Evolutionary conservation across 2,329 filamentous ascomycete genomes (phyloP).

Genomic region (Colletotrichum simmondsii): DNA sequence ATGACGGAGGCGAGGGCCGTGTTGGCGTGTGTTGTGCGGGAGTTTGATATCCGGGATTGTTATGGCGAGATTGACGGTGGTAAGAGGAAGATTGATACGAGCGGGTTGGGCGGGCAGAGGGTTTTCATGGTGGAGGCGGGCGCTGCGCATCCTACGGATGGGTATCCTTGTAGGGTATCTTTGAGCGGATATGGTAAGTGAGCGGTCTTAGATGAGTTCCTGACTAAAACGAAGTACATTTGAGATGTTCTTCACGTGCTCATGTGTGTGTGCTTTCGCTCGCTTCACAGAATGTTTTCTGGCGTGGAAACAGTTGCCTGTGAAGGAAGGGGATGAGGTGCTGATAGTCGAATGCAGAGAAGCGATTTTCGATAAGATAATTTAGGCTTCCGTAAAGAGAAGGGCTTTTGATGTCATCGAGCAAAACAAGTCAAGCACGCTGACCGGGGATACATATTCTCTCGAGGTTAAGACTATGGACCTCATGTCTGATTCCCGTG

Average conservation of each 20-base stretch:
- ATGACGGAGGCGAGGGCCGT: constrained; percentile 59
- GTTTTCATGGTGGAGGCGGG: constrained; percentile 32
- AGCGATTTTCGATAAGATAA: background rate
- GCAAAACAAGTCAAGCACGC: background rate
- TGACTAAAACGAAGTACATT: background rate
- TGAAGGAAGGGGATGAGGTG: background rate
- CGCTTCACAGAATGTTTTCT: background rate
- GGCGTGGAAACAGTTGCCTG: no score
- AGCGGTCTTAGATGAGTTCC: background rate
- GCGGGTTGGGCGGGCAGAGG: constrained; percentile 26
- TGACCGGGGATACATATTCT: background rate
- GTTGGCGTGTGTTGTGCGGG: constrained; percentile 56
- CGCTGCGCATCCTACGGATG: constrained; percentile 30
- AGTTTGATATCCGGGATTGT: constrained; percentile 51
- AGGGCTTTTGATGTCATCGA: background rate
- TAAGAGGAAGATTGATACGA: constrained; percentile 12
- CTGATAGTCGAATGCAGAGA: background rate
- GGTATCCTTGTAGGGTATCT: constrained; percentile 27
- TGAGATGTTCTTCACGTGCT: background rate
- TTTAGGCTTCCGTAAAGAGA: background rate
- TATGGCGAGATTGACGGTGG: constrained; percentile 30
- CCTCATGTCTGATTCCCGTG: background rate
- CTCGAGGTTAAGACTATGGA: background rate
- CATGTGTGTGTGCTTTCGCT: background rate
- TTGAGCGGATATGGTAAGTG: constrained; percentile 7